phyloP scores from a whole-genome alignment of 1,139 yeast species.

The Candida labiduridarum region DNA sequence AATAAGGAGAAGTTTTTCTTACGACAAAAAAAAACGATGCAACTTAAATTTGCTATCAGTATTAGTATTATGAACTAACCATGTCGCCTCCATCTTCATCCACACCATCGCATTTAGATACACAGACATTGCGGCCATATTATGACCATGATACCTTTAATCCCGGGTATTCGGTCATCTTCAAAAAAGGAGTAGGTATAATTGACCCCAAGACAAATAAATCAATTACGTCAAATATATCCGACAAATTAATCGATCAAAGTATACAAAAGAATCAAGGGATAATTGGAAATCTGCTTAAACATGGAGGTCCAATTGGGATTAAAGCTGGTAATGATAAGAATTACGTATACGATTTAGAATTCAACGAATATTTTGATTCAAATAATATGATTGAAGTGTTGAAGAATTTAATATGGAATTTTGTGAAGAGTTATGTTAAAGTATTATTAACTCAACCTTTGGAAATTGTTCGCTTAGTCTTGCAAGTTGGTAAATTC shows the following conservation, averaged over 20 bases:
- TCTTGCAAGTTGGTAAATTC: constrained; percentile 78
- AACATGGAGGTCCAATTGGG: constrained; percentile 23
- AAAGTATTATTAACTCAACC: constrained; percentile 80
- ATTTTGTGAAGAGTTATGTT: constrained; percentile 68
- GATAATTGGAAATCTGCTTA: constrained; percentile 15
- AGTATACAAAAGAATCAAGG: constrained; percentile 16
- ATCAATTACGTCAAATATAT: constrained; percentile 33
- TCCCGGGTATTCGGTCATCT: constrained; percentile 65
- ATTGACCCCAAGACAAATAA: constrained; percentile 42
- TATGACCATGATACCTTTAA: constrained; percentile 71
- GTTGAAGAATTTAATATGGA: constrained; percentile 53
- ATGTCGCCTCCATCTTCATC: not conserved
- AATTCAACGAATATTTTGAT: constrained; percentile 68
- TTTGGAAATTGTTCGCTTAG: constrained; percentile 77
- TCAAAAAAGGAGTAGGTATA: constrained; percentile 62
- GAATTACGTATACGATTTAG: constrained; percentile 63
- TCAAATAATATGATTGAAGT: constrained; percentile 57
- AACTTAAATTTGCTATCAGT: not conserved
- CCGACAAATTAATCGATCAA: constrained; percentile 21
- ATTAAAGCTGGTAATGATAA: constrained; percentile 28
- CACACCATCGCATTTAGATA: constrained; percentile 11
- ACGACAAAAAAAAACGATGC: not conserved
- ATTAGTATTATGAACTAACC: not conserved
- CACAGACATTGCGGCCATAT: constrained; percentile 59
- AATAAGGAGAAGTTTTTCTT: not conserved